Base-by-base conservation (phyloP, 352 stramenopile species). In the Pythium myriotylum region DNA sequence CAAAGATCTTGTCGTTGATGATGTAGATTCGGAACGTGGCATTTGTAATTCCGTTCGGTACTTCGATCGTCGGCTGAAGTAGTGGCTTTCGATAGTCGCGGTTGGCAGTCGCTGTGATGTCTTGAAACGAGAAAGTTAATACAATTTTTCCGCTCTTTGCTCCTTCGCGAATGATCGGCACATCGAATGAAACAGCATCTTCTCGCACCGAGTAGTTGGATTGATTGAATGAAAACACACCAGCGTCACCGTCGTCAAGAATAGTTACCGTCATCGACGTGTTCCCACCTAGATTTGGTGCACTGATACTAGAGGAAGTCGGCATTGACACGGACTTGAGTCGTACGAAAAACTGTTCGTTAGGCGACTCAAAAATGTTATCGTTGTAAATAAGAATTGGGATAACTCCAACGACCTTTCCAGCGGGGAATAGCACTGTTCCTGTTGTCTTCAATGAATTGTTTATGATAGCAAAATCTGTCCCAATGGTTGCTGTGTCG, bases 181-280 rank as follows among this genome's bases (percentile, higher is more conserved):
- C 37, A 8, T 65, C 67, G n/a, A 56, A 65, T 14, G 54, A 57
- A 14, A 54, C 52, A 3, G 60, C 58, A 23, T 68, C 60, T 67
- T 91, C 79, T 0, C 39, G 60, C 4, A 91, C 69, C 0, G 17
- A 41, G 33, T 76, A 84, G 2, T 3, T 23, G 2, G 57, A 16
- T 4, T 59, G 61, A 0, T 72, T 62, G 59, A 91, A 89, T 27
- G 70, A 74, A 2, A 91, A 48, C 24, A 72, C 75, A 0, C 82
- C 82, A 35, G 82, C 79, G 45, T 89, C 79, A 0, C 72, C 80
- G 53, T 89, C 82, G 43, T 91, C 82, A 0, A 81, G n/a, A 49
- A 91, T 86, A 1, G 66, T 76, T 22, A 91, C 76, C 1, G 29
- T 64, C 16, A 55, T 35, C 0, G 59, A 51, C 17, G n/a, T 59